Percentiles rank a stretch among this genome's conserved stretches.
These are phyloP conservation scores for Colletotrichum scovillei DNA, from an alignment of 2,329 filamentous ascomycete genomes.

Conservation along the genomic window DNA sequence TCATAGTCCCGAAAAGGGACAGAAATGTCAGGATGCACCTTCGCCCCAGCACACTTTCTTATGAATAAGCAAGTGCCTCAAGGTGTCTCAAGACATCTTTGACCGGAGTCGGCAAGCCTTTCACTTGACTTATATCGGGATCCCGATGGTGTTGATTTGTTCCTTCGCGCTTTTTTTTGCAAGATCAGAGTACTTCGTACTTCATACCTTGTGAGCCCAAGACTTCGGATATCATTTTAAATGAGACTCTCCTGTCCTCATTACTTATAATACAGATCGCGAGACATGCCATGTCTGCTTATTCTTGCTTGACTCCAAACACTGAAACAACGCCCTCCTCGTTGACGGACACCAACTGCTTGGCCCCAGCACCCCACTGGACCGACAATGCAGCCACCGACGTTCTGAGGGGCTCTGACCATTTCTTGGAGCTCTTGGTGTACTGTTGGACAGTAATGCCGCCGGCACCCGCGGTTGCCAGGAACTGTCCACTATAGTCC, in stretches of 20 bases:
- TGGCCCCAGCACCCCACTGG: conserved; percentile 81
- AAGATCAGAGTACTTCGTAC: not conserved
- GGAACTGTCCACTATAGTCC: conserved; percentile 96
- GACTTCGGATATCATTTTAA: conserved; percentile 33
- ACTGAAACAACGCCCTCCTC: conserved; percentile 80
- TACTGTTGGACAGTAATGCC: conserved; percentile 92
- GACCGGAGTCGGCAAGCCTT: not conserved
- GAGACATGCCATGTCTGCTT: not conserved
- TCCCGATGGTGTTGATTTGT: too few relatives aligned
- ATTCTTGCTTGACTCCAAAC: conserved; percentile 65
- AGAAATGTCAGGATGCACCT: not conserved
- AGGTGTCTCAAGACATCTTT: not conserved
- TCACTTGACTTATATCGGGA: not conserved
- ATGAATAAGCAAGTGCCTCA: not conserved
- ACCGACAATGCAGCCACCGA: conserved; percentile 79
- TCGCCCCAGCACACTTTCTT: not conserved
- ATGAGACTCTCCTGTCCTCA: conserved; percentile 20
- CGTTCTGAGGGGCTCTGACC: conserved; percentile 86
- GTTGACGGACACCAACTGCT: conserved; percentile 80
- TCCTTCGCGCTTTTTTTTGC: not conserved
- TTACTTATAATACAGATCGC: conserved; percentile 26
- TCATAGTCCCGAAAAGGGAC: conserved; percentile 7
- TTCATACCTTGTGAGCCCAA: conserved; percentile 7
- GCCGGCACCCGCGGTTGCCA: conserved; percentile 83
- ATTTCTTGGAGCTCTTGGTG: conserved; percentile 85